Conservation (phyloP, 1,284 basidiomycete genomes). For the Moniliella sp. region DNA sequence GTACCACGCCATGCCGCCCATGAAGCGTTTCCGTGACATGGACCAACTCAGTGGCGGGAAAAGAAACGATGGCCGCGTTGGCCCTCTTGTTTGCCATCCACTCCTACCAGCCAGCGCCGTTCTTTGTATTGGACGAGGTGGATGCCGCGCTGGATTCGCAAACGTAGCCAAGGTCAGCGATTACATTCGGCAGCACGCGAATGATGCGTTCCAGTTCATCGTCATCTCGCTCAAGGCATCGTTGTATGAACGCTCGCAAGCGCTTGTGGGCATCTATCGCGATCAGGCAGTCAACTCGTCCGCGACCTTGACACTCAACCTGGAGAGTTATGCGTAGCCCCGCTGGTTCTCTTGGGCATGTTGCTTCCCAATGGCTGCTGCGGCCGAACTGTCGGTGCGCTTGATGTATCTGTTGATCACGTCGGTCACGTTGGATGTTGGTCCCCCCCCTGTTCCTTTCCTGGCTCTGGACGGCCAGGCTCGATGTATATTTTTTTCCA, state of each 20-base stretch:
- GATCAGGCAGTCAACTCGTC: slow-evolving; percentile 83
- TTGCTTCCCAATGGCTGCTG: no score
- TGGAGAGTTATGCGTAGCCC: slow-evolving; percentile 38
- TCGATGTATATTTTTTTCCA: no score
- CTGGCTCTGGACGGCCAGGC: no score
- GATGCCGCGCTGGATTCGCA: slow-evolving; percentile 56
- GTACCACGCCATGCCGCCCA: slow-evolving; percentile 85
- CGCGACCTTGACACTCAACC: slow-evolving; percentile 64
- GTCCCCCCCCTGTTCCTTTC: no score
- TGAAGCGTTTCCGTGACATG: slow-evolving; percentile 98
- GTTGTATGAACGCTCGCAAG: slow-evolving; percentile 70
- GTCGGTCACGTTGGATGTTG: no score
- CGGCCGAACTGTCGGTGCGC: no score
- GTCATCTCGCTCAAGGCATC: slow-evolving; percentile 70
- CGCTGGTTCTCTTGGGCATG: no score
- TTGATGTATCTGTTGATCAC: no score
- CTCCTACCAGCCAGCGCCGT: slow-evolving; percentile 76
- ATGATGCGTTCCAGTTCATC: slow-evolving; percentile 66
- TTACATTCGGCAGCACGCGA: slow-evolving; percentile 27
- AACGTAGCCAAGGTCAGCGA: slow-evolving; percentile 28
- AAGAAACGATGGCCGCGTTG: slow-evolving; percentile 87
- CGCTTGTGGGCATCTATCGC: slow-evolving; percentile 75
- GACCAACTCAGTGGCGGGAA: slow-evolving; percentile 93
- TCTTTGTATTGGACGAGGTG: slow-evolving; percentile 95
- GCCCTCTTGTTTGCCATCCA: slow-evolving; percentile 90